Base-by-base conservation (phyloP, 2,329 filamentous ascomycete genomes). In the Rhynchosporium secalis region DNA sequence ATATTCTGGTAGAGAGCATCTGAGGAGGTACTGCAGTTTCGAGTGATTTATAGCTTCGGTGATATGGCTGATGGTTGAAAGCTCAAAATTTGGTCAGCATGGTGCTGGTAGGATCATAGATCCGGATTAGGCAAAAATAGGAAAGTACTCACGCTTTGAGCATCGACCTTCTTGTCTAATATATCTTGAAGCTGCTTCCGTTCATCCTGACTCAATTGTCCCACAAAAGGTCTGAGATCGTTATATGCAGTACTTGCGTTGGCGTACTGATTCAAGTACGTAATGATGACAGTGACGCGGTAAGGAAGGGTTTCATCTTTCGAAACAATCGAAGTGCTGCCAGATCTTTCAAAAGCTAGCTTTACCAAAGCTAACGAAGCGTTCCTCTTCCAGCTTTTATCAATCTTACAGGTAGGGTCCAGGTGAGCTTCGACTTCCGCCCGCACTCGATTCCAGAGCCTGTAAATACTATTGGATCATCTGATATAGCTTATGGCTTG, bases 341-440 rank as follows among this genome's bases (percentile, higher is more conserved):
- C 20, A 15, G 46, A 43, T 29, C 15, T 62, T 43, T 68, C 65
- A 46, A 73, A 72, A 20, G 63, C 59, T 36, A 70, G 58, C 20
- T 65, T 70, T 3, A 73, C 65, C 63, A 60, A 65, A 9, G 73
- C 72, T 8, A 75, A 60, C 43, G 71, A 72, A 5, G 72, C 73
- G 64, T 75, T 75, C 64, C 73, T 66, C 62, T 67, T 69, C 68
- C 70, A 74, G 29, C 69, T 72, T 47, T 75, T 75, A 52, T 74
- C 73, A 45, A 74, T 66, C 15, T 69, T 67, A 38, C 68, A 72
- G 13, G 55, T 55, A 45, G 68, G 68, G 41, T 72, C 68, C 43
- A 73, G 56, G 62, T 75, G 72, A 26, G 71, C 67, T 63, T 73
- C 65, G 7, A 73, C 60, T 63, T 74, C 71, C 7, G 57, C 59